phyloP scores from a whole-genome alignment of 2,329 filamentous ascomycete species.

The Cladophialophora immunda region DNA sequence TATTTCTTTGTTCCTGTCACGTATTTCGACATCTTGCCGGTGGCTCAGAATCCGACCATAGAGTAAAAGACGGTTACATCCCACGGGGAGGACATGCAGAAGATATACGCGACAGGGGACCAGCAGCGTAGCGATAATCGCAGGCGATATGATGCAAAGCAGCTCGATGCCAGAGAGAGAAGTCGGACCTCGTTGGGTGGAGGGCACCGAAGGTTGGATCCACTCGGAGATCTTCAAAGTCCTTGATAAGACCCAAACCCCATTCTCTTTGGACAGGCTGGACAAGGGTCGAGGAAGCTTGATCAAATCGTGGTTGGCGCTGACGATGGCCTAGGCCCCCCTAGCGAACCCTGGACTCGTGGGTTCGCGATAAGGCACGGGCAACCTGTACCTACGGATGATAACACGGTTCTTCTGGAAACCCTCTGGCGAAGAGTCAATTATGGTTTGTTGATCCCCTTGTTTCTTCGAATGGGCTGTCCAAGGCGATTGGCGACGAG shows the following conservation, averaged over 20 bases:
- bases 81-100: background rate
- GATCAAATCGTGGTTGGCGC: constrained; percentile 2
- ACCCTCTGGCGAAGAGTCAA: background rate
- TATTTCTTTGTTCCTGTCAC: constrained; percentile 41
- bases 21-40: constrained; percentile 33
- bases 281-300: background rate
- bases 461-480: background rate
- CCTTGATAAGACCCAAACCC: constrained; percentile 28
- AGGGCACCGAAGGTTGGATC: background rate
- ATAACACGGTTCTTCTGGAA: constrained; percentile 12
- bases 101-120: constrained; percentile 16
- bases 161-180: constrained; percentile 15
- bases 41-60: constrained; percentile 6
- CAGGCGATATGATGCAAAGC: constrained; percentile 8
- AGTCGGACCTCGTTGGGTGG: background rate
- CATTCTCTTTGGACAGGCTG: constrained; percentile 24
- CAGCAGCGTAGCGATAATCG: constrained; percentile 4
- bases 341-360: background rate
- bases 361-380: constrained; percentile 21
- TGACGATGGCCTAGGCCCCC: constrained; percentile 3
- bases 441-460: background rate
- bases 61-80: background rate
- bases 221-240: constrained; percentile 24
- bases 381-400: constrained; percentile 5
- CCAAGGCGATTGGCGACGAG: constrained; percentile 16